These are phyloP conservation scores for Pichia sp. DNA, from an alignment of 1,139 yeast species.

Conservation along the genomic window DNA sequence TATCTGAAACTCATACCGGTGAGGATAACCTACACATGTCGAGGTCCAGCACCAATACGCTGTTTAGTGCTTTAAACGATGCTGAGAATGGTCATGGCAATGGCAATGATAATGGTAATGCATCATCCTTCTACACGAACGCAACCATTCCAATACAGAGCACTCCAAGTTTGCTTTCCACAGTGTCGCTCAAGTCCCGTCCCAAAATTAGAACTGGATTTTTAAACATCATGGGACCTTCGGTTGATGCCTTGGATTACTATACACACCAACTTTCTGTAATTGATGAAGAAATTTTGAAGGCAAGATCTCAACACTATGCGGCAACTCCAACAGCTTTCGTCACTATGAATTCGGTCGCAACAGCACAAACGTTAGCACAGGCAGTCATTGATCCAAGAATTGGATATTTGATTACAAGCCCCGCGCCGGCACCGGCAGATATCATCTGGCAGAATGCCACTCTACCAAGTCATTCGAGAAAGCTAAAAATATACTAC, in stretches of 20 bases:
- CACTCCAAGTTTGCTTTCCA: conserved; percentile 7
- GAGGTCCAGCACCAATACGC: too few relatives aligned
- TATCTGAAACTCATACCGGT: not conserved
- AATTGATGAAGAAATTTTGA: conserved; percentile 52
- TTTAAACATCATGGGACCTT: conserved; percentile 46
- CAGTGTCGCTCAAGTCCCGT: conserved; percentile 33
- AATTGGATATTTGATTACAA: conserved; percentile 61
- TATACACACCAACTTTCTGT: conserved; percentile 51
- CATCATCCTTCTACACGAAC: not conserved
- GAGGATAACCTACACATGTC: too few relatives aligned
- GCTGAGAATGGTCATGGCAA: not conserved
- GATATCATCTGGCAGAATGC: conserved; percentile 75
- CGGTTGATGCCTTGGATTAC: conserved; percentile 59
- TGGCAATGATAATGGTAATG: not conserved
- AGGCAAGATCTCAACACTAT: conserved; percentile 54
- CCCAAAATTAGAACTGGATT: conserved; percentile 48
- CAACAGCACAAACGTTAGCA: conserved; percentile 82
- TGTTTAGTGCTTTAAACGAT: conserved; percentile 22
- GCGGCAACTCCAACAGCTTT: conserved; percentile 72
- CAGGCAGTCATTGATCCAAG: conserved; percentile 76
- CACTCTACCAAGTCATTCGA: conserved; percentile 49
- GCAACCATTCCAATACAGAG: conserved; percentile 1
- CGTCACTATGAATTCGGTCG: conserved; percentile 77
- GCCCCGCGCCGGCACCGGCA: conserved; percentile 75
- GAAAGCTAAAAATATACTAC: conserved; percentile 48